Evolutionary conservation across 2,329 filamentous ascomycete genomes (phyloP).

Genomic region (Tolypocladium amazonense): DNA sequence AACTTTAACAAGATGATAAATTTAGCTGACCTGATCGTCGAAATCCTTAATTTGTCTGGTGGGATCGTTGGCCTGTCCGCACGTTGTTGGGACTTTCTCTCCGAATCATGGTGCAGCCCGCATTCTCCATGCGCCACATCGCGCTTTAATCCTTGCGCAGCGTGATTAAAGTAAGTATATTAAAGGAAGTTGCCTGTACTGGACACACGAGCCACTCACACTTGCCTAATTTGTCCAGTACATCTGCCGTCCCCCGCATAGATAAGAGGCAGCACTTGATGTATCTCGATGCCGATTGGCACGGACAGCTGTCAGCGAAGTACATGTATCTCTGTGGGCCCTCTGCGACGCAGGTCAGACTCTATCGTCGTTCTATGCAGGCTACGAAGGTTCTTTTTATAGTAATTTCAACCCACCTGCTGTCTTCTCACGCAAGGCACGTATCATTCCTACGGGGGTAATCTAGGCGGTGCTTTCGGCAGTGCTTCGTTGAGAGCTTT

Average conservation of each 20-base stretch:
- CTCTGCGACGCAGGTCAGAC: background rate
- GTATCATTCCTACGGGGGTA: background rate
- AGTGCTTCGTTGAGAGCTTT: background rate
- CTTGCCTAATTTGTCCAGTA: background rate
- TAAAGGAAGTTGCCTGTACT: background rate
- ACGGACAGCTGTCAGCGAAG: background rate
- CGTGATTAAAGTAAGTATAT: background rate
- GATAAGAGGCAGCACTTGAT: background rate
- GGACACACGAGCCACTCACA: background rate
- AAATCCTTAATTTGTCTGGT: background rate
- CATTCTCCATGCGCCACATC: background rate
- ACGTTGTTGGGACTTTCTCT: background rate
- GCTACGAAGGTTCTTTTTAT: background rate
- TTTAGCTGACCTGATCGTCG: background rate
- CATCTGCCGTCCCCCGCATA: background rate
- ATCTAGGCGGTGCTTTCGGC: background rate
- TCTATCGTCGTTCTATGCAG: background rate
- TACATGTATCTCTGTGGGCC: background rate
- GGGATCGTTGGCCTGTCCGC: background rate
- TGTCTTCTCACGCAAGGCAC: background rate
- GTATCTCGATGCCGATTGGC: background rate
- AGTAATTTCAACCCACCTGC: background rate
- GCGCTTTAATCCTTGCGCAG: background rate
- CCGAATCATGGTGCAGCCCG: background rate
- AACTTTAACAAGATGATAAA: background rate